These are phyloP conservation scores for Xylariaceae sp. DNA, from an alignment of 2,329 filamentous ascomycete species.

Conservation along the genomic window DNA sequence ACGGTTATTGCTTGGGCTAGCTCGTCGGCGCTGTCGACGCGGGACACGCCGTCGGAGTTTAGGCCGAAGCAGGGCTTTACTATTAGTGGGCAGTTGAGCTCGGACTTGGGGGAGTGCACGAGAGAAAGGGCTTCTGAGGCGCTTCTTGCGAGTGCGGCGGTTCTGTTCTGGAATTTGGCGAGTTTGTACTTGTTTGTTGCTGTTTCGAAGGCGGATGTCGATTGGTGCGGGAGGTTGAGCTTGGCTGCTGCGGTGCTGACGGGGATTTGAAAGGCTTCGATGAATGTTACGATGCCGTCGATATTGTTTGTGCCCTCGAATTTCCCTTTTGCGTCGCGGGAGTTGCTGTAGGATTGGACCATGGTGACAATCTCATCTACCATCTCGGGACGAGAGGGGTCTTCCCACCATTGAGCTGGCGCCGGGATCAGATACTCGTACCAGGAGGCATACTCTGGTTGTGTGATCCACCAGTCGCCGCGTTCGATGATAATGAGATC, in stretches of 20 bases:
- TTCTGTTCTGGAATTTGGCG: constrained; percentile 21
- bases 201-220: constrained; percentile 20
- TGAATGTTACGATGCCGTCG: constrained; percentile 26
- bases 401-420: constrained; percentile 22
- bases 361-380: constrained; percentile 20
- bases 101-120: constrained; percentile 4
- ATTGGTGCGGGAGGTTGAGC: constrained; percentile 23
- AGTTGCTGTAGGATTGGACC: constrained; percentile 15
- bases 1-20: constrained; percentile 9
- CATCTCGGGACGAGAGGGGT: constrained; percentile 18
- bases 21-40: constrained; percentile 18
- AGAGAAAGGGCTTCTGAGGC: constrained; percentile 21
- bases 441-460: constrained; percentile 20
- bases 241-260: constrained; percentile 22
- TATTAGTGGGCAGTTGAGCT: constrained; percentile 25
- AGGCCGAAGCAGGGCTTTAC: constrained; percentile 28
- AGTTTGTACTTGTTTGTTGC: constrained; percentile 29
- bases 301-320: constrained; percentile 1
- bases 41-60: constrained; percentile 28
- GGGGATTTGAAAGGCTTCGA: constrained; percentile 23
- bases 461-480: constrained; percentile 23
- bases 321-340: constrained; percentile 1
- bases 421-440: constrained; percentile 25
- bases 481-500: constrained; percentile 27
- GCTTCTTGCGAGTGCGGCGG: constrained; percentile 19